Base-by-base conservation (phyloP, 2,329 filamentous ascomycete genomes). In the Fusarium heterosporum region DNA sequence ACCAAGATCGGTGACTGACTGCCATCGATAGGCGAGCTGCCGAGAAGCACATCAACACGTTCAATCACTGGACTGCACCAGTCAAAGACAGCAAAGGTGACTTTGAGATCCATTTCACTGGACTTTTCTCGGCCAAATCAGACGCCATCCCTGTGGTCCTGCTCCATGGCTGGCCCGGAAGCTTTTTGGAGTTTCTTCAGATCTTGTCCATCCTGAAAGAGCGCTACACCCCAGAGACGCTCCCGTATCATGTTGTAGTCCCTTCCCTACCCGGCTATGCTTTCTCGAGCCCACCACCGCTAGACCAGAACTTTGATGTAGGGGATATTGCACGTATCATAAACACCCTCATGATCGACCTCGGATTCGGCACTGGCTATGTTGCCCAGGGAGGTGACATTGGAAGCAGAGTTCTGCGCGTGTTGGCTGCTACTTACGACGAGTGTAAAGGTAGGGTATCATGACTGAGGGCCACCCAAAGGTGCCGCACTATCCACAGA, bases 121-220 rank as follows among this genome's bases (percentile, higher is more conserved):
- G 56, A 0, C n/a, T 61, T 1, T 61, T 61, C 29, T 61, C 58
- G 1, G 19, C 25, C 0, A 55, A 55, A 0, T 4, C 48, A 0
- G 30, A 42, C 8, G 58, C 58, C 1, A 2, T 61, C 2, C 58
- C 58, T 1, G 36, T 61, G 2, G 48, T 42, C 0, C 12, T 61
- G 13, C 48, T 61, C 0, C 58, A 61, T 8, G 58, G 58, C 4
- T 61, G 58, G 58, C 58, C 58, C 0, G 58, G 58, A 1, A 61
- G 58, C 2, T 61, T 61, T 9, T 8, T 61, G 0, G 58, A 61
- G 40, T 61, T 61, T 14, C 34, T 61, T 0, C 12, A 17, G 8
- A 39, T 61, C n/a, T 4, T 61, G 4, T 55, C 56, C 2, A 22
- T 61, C 13, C 41, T 61, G 6, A 61, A 61, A 10, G 29, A 46